Conservation (phyloP, 805 yeast genomes). For the Hanseniaspora thailandica region DNA sequence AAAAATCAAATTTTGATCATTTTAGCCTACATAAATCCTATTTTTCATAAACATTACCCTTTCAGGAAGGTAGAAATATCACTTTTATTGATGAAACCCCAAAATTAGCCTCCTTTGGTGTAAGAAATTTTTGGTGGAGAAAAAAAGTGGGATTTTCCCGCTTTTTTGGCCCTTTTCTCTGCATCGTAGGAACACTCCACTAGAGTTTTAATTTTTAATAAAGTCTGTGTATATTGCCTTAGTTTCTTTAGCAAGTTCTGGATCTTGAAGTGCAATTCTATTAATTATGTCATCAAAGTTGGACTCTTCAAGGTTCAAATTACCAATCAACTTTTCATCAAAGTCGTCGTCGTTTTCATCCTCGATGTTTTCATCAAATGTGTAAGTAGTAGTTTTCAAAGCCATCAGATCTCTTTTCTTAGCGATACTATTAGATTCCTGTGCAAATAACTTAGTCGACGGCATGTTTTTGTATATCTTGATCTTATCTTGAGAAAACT, state of each 20-base stretch:
- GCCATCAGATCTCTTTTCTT: conserved; percentile 21
- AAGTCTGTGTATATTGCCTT: conserved; percentile 21
- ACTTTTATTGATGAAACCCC: too few relatives aligned
- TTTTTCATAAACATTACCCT: too few relatives aligned
- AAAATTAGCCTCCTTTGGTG: too few relatives aligned
- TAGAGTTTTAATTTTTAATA: conserved; percentile 17
- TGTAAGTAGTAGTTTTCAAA: conserved; percentile 24
- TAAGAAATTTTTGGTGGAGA: too few relatives aligned
- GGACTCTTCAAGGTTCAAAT: conserved; percentile 24
- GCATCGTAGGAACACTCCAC: too few relatives aligned
- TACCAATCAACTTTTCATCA: conserved; percentile 16
- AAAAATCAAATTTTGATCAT: neutral
- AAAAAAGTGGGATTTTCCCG: too few relatives aligned
- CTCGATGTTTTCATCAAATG: conserved; percentile 20
- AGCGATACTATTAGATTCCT: conserved; percentile 23
- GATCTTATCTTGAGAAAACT: conserved; percentile 33
- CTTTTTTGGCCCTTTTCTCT: too few relatives aligned
- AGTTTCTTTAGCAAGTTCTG: conserved; percentile 21
- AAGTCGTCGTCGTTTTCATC: conserved; percentile 18
- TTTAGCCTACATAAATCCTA: too few relatives aligned
- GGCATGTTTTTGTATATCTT: conserved; percentile 34
- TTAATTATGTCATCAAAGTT: conserved; percentile 25
- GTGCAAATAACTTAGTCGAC: conserved; percentile 31
- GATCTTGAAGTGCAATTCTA: conserved; percentile 22
- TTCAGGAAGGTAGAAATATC: too few relatives aligned